Evolutionary conservation across 2,329 filamentous ascomycete genomes (phyloP), one percentile per base, ranked within the genome.

Genomic region (Pseudocercospora cruenta): DNA sequence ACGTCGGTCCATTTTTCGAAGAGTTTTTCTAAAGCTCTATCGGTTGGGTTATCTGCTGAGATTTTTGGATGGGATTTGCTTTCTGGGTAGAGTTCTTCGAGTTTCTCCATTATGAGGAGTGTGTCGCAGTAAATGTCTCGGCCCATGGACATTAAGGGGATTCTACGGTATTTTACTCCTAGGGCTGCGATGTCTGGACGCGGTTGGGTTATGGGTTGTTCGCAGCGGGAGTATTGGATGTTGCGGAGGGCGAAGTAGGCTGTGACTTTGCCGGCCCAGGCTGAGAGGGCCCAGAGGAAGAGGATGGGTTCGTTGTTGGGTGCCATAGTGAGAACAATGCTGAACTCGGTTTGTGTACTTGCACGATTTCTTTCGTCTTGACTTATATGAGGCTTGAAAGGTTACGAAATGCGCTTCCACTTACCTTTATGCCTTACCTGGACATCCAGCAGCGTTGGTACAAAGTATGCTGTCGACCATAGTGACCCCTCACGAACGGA

Each of bases 161-260:
- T 91, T 64, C 90, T 88, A 3, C 90, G 85, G 78, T 93, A 90
- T 6, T 82, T 80, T 62, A 92, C 82, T 26, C 88, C 88, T 14
- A 93, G 82, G 1, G 81, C 79, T 28, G 61, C 36, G 36, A 63
- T 16, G 53, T 63, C 54, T 9, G 61, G 61, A 1, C 61, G 61
- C 1, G 61, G 61, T n/a, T 47, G 61, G 39, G 61, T 63, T 36
- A 63, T 63, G 36, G 61, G 61, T 51, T 63, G 61, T 49, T 67
- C 87, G 72, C 88, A 91, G 86, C 91, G 84, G 57, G 82, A 82
- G 72, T 89, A 90, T 0, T 85, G 82, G 45, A 92, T 89, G 24
- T 84, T 83, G 49, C 89, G 85, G 5, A 92, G 83, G 57, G 83
- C 81, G n/a, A 92, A 81, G 75, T 92, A 92, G 88, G 89, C 91